Base-by-base conservation (phyloP, 192 early-diverging fungal species). In the Entomortierella chlamydospora region DNA sequence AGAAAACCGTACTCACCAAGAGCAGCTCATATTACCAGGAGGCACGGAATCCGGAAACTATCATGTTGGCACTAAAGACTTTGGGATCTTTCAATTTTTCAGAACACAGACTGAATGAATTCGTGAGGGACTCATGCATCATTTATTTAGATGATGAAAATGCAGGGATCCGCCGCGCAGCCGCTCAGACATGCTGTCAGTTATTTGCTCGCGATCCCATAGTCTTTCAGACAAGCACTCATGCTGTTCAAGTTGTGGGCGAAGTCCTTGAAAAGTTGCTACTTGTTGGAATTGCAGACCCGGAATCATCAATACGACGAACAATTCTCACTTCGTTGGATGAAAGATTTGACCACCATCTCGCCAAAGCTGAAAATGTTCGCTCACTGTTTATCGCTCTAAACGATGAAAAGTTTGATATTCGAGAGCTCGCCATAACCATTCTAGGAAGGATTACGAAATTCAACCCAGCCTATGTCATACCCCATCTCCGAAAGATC, bases 381-480 rank as follows among this genome's bases (percentile, higher is more conserved):
- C 92, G 93, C 17, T 87, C 92, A 2, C 62, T 98, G 6, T 94
- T 96, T 64, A 87, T 99, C 30, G 93, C 96, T 1, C 63, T 96
- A 42, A 97, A 97, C 55, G 97, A 99, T 68, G 96, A 97, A 73
- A 85, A 90, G 2, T 97, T 97, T 86, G 87, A 87, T 8, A 93
- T 97, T 55, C 89, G 95, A 18, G 91, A 96, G 59, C 84, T 91
- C 2, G 91, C 94, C 2, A 90, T 99, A 25, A 68, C 86, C 0
- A 92, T 97, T 47, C 93, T 99, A 52, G 97, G 97, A 8, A 85
- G 96, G 10, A 28, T 78, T 8, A 87, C 91, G 7, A 69, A 87
- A 1, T 88, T 89, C 67, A 99, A 98, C 73, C 97, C 97, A 10
- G 96, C 95, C 0, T 96, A 95, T 71, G 92, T 97, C 5, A 88